These are phyloP conservation scores for Termitomyces heimii DNA, from an alignment of 768 basidiomycete species.

Conservation along the genomic window DNA sequence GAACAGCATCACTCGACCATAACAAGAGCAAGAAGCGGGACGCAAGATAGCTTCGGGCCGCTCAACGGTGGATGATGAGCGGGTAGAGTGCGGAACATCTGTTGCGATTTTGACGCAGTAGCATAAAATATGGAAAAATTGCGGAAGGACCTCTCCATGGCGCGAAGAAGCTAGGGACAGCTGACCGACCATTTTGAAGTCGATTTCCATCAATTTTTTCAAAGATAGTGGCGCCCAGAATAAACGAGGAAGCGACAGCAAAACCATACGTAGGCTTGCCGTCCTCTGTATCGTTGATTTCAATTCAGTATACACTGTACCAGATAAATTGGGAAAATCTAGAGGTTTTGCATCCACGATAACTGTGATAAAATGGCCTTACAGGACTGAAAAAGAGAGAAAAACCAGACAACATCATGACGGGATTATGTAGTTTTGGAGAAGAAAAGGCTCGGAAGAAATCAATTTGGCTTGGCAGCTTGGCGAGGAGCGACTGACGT, in stretches of 20 bases:
- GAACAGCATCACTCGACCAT: background rate
- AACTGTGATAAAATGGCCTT: background rate
- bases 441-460: background rate
- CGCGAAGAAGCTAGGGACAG: background rate
- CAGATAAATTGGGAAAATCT: background rate
- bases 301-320: too few relatives aligned
- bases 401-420: background rate
- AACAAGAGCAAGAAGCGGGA: constrained; percentile 17
- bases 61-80: background rate
- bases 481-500: background rate
- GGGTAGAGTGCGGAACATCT: background rate
- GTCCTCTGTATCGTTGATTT: background rate
- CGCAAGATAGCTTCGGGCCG: constrained; percentile 12
- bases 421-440: background rate
- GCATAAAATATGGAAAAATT: constrained; percentile 7
- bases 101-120: constrained; percentile 16
- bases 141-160: background rate
- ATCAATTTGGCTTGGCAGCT: constrained; percentile 2
- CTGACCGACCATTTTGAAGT: background rate
- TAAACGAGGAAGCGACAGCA: background rate
- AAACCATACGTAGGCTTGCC: background rate
- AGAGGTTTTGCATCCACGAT: too few relatives aligned
- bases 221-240: too few relatives aligned
- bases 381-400: background rate
- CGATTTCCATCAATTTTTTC: background rate